Evolutionary conservation across 768 basidiomycete genomes (phyloP), one percentile per base, ranked within the genome.

Genomic region (Polyporus arcularius): DNA sequence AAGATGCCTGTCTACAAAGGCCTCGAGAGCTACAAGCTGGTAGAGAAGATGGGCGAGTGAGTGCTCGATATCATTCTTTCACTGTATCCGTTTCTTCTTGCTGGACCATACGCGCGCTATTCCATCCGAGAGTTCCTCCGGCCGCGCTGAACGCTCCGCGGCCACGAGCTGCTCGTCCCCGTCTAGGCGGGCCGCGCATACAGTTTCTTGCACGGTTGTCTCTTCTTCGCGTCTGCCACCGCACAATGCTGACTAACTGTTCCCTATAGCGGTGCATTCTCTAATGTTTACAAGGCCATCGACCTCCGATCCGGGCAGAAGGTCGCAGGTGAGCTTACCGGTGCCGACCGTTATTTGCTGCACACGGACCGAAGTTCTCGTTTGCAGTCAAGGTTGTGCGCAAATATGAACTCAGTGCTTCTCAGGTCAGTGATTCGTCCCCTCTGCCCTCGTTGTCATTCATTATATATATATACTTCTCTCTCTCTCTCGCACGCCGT

Each of bases 281-380:
- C 96, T n/a, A 94, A 97, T 71, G 96, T 99, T 9, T 99, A 96
- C 82, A 92, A 92, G 72, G 96, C 94, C 14, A 67, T 89, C 56
- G 91, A 98, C 72, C 80, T 85, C 50, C 77, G 80, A 40, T 88
- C 87, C 11, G 87, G 87, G 43, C 82, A 87, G 69, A 89, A 87
- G 73, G 89, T 95, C 46, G 96, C 96, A 65, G 89, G 95, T 89
- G 72, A 66, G 58, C 64, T 35, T 63, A 18, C 50, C 68, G 65
- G 50, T 66, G 62, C 63, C 62, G 62, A 63, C 70, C 68, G 46
- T 18, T 12, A 68, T 15, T 32, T 58, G 46, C 32, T 31, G 39
- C 48, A n/a, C 35, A 31, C 18, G 43, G 28, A 59, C 45, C 41
- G 32, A 50, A 32, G 30, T 35, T 6, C 35, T 54, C 40, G 12